phyloP scores from a whole-genome alignment of 1,284 basidiomycete species.

The Tilletiaria anomala region DNA sequence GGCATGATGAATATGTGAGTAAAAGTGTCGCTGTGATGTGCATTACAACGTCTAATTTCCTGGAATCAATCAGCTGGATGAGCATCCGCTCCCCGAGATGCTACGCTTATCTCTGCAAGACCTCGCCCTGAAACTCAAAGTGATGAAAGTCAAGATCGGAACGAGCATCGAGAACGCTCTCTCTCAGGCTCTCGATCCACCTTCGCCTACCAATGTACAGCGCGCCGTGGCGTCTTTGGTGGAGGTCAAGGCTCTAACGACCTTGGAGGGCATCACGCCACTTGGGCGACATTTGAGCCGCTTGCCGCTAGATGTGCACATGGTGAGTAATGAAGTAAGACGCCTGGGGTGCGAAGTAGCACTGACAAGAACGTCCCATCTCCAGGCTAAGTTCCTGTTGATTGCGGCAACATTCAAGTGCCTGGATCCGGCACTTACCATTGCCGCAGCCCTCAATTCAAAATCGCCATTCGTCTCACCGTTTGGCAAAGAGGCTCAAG shows the following conservation, averaged over 20 bases:
- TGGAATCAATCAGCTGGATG: conserved; percentile 55
- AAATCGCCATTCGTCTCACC: conserved; percentile 80
- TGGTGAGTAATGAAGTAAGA: no score
- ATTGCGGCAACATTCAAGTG: conserved; percentile 75
- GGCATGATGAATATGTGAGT: conserved; percentile 56
- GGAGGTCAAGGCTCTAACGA: conserved; percentile 77
- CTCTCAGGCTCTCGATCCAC: conserved; percentile 75
- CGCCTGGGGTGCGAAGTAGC: no score
- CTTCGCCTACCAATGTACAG: conserved; percentile 71
- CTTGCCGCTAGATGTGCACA: conserved; percentile 87
- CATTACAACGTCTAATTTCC: neutral
- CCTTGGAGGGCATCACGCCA: conserved; percentile 79
- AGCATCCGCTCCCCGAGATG: conserved; percentile 91
- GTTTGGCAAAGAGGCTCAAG: conserved; percentile 72
- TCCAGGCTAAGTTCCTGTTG: conserved; percentile 87
- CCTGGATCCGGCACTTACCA: conserved; percentile 85
- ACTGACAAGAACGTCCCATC: no score
- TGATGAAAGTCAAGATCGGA: conserved; percentile 81
- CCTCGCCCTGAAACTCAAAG: conserved; percentile 87
- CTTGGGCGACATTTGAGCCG: conserved; percentile 82
- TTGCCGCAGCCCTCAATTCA: conserved; percentile 75
- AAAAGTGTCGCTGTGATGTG: neutral
- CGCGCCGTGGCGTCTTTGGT: conserved; percentile 77
- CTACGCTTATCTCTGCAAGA: conserved; percentile 85
- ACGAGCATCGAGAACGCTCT: conserved; percentile 72